Evolutionary conservation across 2,329 filamentous ascomycete genomes (phyloP), one percentile per base, ranked within the genome.

Genomic region (Fusarium domesticum): DNA sequence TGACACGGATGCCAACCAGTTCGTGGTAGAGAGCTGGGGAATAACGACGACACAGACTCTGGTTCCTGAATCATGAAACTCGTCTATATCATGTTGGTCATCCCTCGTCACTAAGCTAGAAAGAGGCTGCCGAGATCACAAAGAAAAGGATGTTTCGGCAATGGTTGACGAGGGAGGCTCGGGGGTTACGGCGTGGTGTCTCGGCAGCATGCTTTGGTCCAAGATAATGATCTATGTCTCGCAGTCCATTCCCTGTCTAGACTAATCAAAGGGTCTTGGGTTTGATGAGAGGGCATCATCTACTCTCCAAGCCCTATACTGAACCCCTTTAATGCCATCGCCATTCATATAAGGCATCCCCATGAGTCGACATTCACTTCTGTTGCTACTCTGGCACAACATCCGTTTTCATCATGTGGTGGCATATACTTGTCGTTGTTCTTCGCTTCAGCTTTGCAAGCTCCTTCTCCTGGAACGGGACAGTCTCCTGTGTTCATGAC

Each of bases 401-500:
- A 8, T 37, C 36, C 4, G 18, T 31, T 18, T 28, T n/a, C 42
- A 53, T 37, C 28, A 60, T 60, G 57, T 50, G 52, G 57, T 52
- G 46, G 44, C 34, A 57, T 37, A 38, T 51, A 25, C 23, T 39
- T 14, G 32, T 59, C 4, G 6, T 49, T 14, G 23, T 51, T 36
- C 39, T 40, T 49, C 35, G 18, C 28, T 20, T 34, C 25, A 37
- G 35, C 4, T 34, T n/a, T 37, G 45, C 18, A n/a, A 57, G 46
- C 18, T 57, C 31, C 2, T 40, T 43, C 16, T 45, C 42, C 18
- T 54, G 51, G 51, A 53, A 59, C 15, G 36, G 39, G 4, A 53
- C 52, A 6, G 23, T 36, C 5, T 41, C 55, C 1, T 67, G 64
- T 41, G 51, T 54, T 2, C 54, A 44, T 3, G 64, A 67, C 37